These are phyloP conservation scores for Iris pallida DNA, from an alignment of 116 monocot genomes.

Conservation along the genomic window DNA sequence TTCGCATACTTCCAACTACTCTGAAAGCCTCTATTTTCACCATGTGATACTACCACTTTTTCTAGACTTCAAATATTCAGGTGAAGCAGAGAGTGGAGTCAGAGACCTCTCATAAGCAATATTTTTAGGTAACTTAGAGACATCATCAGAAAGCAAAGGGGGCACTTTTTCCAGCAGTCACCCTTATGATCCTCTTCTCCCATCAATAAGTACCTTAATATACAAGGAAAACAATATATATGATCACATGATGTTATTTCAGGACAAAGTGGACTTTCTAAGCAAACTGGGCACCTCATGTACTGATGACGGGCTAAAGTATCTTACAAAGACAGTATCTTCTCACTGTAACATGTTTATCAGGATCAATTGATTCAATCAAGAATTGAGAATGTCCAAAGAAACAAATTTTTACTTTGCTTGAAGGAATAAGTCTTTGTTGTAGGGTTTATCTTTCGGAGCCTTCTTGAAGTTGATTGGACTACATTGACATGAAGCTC, in stretches of 20 bases:
- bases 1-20: constrained; percentile 15
- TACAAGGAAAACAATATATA: constrained; percentile 96
- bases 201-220: constrained; percentile 66
- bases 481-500: constrained; percentile 25
- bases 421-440: constrained; percentile 89
- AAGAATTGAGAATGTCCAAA: constrained; percentile 58
- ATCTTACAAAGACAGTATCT: constrained; percentile 78
- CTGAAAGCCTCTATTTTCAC: constrained; percentile 19
- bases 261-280: constrained; percentile 86
- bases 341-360: constrained; percentile 97
- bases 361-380: constrained; percentile 71
- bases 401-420: constrained; percentile 92
- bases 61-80: constrained; percentile 20
- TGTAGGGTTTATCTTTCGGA: constrained; percentile 76
- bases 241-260: constrained; percentile 98
- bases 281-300: constrained; percentile 95
- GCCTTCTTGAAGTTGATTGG: constrained; percentile 54
- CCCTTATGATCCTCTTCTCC: constrained; percentile 60
- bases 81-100: not conserved
- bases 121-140: constrained; percentile 19
- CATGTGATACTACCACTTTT: constrained; percentile 20
- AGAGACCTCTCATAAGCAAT: not conserved
- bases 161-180: constrained; percentile 85
- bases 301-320: constrained; percentile 41
- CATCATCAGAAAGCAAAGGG: constrained; percentile 87